These are phyloP conservation scores for Spencermartinsiella ligniputridi DNA, from an alignment of 1,139 yeast genomes.

Conservation along the genomic window DNA sequence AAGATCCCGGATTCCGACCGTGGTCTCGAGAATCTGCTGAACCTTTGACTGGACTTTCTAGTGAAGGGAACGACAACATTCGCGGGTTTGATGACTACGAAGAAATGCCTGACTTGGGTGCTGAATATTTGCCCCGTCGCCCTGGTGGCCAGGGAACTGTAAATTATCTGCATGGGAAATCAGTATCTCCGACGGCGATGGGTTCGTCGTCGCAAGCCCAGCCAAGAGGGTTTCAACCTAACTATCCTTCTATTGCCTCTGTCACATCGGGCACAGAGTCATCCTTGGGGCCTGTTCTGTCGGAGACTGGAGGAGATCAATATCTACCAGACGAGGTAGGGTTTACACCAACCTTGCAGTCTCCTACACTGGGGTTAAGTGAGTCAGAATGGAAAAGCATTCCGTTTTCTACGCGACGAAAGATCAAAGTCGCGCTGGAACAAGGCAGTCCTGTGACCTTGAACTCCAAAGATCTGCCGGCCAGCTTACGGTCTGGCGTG, in stretches of 20 bases:
- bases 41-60: neutral
- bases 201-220: neutral
- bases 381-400: slow-evolving; percentile 28
- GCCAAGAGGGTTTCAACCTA: neutral
- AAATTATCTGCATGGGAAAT: neutral
- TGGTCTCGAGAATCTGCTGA: neutral
- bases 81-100: neutral
- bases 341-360: slow-evolving; percentile 12
- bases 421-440: slow-evolving; percentile 22
- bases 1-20: neutral
- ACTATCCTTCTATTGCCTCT: neutral
- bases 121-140: neutral
- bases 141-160: neutral
- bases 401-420: slow-evolving; percentile 26
- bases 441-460: slow-evolving; percentile 7
- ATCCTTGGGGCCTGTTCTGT: neutral
- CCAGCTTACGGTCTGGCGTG: slow-evolving; percentile 3
- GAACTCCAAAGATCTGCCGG: slow-evolving; percentile 12
- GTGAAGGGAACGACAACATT: neutral
- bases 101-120: neutral
- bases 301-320: slow-evolving; percentile 9
- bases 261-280: neutral
- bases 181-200: neutral
- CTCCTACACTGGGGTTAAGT: slow-evolving; percentile 23
- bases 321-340: slow-evolving; percentile 14